Evolutionary conservation across 768 basidiomycete species (phyloP).

Genomic region (Tylopilus subfusipes): DNA sequence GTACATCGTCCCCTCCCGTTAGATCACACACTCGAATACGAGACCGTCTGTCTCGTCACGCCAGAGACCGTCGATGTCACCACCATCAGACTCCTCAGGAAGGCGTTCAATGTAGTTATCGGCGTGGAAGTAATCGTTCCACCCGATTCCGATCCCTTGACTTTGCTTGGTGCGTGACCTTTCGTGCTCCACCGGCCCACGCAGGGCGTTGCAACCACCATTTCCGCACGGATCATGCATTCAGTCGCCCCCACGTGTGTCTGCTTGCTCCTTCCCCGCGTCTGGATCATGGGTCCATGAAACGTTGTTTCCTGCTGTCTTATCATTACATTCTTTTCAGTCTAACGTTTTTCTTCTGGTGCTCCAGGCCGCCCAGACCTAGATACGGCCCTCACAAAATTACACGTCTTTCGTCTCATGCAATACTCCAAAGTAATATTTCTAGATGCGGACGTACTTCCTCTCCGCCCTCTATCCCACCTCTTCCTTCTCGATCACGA

Average conservation of each 20-base stretch:
- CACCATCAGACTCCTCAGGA: slow-evolving; percentile 73
- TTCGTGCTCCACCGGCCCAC: slow-evolving; percentile 4
- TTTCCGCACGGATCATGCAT: slow-evolving; percentile 8
- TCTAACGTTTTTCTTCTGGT: slow-evolving; percentile 15
- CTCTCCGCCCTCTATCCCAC: slow-evolving; percentile 83
- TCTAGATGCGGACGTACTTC: slow-evolving; percentile 90
- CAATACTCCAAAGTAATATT: slow-evolving; percentile 86
- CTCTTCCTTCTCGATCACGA: slow-evolving; percentile 81
- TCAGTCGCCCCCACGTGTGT: slow-evolving; percentile 8
- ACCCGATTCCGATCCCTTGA: slow-evolving; percentile 60
- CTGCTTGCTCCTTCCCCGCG: neutral
- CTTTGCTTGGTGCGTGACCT: slow-evolving; percentile 68
- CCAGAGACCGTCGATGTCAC: slow-evolving; percentile 88
- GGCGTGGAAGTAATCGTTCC: slow-evolving; percentile 88
- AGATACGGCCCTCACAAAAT: slow-evolving; percentile 89
- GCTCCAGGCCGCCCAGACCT: slow-evolving; percentile 87
- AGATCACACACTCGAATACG: slow-evolving; percentile 49
- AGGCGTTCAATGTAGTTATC: slow-evolving; percentile 78
- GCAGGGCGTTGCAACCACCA: neutral
- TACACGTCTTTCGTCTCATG: slow-evolving; percentile 90
- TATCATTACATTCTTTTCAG: slow-evolving; percentile 5
- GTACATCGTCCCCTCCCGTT: slow-evolving; percentile 47
- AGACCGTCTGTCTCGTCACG: slow-evolving; percentile 88
- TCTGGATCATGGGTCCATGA: slow-evolving; percentile 9
- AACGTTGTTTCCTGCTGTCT: slow-evolving; percentile 20